phyloP scores from a whole-genome alignment of 2,329 filamentous ascomycete species.

The Monosporascus ibericus region DNA sequence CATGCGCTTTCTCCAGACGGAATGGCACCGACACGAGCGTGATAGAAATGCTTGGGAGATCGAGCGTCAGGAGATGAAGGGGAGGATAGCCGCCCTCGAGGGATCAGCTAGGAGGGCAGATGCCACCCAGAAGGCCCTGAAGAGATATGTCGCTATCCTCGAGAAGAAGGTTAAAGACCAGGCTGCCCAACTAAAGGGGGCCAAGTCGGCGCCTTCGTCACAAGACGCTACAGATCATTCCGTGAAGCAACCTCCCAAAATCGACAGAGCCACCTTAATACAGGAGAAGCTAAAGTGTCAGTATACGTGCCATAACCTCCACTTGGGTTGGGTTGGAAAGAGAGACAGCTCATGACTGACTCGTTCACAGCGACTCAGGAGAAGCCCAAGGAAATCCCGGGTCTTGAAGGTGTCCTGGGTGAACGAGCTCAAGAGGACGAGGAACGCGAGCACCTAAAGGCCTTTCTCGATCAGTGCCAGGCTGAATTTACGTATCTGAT shows the following conservation, averaged over 20 bases:
- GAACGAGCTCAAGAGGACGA: slow-evolving; percentile 28
- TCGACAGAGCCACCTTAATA: slow-evolving; percentile 45
- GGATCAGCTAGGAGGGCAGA: slow-evolving; percentile 83
- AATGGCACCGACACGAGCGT: slow-evolving; percentile 98
- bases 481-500: slow-evolving; percentile 63
- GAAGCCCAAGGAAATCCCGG: slow-evolving; percentile 33
- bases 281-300: slow-evolving; percentile 52
- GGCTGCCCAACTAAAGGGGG: slow-evolving; percentile 58
- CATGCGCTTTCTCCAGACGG: slow-evolving; percentile 97
- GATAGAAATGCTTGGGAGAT: slow-evolving; percentile 99
- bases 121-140: slow-evolving; percentile 80
- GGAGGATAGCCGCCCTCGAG: slow-evolving; percentile 88
- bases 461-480: slow-evolving; percentile 59
- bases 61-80: slow-evolving; percentile 98
- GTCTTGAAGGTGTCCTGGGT: slow-evolving; percentile 33
- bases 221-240: slow-evolving; percentile 37
- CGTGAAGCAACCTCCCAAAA: slow-evolving; percentile 33
- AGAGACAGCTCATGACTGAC: slow-evolving; percentile 5
- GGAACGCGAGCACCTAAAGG: slow-evolving; percentile 47
- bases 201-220: slow-evolving; percentile 34
- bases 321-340: not conserved
- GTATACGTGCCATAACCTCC: slow-evolving; percentile 16
- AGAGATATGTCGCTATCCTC: slow-evolving; percentile 84
- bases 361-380: slow-evolving; percentile 34
- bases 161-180: slow-evolving; percentile 85